Conservation (phyloP, 2,329 filamentous ascomycete species). For the Blastomyces gilchristii region DNA sequence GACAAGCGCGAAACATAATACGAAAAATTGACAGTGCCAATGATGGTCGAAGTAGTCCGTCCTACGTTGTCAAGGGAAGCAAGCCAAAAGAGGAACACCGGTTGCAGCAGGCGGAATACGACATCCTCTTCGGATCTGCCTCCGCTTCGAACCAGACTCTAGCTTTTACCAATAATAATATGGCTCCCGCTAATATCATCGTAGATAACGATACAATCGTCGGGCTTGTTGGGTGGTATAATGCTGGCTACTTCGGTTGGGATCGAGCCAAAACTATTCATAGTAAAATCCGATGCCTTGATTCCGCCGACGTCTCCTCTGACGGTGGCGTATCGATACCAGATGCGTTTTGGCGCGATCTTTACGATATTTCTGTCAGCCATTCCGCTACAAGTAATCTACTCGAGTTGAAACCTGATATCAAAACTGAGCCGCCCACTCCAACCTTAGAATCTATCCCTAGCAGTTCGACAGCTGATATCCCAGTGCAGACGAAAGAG, state of each 20-base stretch:
- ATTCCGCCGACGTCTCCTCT: slow-evolving; percentile 15
- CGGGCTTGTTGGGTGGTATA: slow-evolving; percentile 31
- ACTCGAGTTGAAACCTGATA: slow-evolving; percentile 18
- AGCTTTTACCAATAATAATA: slow-evolving; percentile 29
- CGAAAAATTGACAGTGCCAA: slow-evolving; percentile 15
- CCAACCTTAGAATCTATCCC: slow-evolving; percentile 25
- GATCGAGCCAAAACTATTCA: slow-evolving; percentile 28
- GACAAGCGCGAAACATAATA: slow-evolving; percentile 29
- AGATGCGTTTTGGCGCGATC: slow-evolving; percentile 25
- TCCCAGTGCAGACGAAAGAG: slow-evolving; percentile 19
- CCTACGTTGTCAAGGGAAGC: slow-evolving; percentile 8
- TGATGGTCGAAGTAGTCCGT: slow-evolving; percentile 7
- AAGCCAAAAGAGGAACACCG: slow-evolving; percentile 2
- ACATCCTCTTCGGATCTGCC: slow-evolving; percentile 25
- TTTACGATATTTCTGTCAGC: slow-evolving; percentile 25
- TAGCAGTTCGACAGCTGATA: slow-evolving; percentile 20
- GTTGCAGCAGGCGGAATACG: slow-evolving; percentile 21
- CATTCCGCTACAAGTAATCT: slow-evolving; percentile 11
- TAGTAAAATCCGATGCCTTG: slow-evolving; percentile 20
- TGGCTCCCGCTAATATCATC: slow-evolving; percentile 30
- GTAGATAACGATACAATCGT: slow-evolving; percentile 30
- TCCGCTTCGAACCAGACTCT: slow-evolving; percentile 21
- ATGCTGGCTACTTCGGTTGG: slow-evolving; percentile 32
- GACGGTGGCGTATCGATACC: slow-evolving; percentile 14
- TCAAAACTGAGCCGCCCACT: slow-evolving; percentile 28